Conservation (phyloP, 345 rosid species). For the Euclidium syriacum region DNA sequence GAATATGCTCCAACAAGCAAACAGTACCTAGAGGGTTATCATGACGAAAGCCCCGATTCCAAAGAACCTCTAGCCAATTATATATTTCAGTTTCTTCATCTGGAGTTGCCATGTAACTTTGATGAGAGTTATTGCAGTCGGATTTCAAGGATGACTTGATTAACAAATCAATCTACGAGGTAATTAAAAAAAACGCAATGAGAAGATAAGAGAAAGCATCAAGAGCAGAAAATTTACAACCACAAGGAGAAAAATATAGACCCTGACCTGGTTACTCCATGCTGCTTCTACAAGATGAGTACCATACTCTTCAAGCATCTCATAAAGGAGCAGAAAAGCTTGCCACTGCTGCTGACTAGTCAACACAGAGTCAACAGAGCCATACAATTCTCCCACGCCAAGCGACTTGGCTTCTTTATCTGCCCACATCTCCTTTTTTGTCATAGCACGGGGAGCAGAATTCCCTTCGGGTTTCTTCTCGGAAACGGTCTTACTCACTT, state of each 20-base stretch:
- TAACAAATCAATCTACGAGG: conserved; percentile 61
- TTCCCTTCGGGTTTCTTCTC: conserved; percentile 37
- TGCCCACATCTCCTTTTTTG: conserved; percentile 82
- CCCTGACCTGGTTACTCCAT: conserved; percentile 84
- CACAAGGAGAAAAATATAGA: conserved; percentile 1
- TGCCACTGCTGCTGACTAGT: conserved; percentile 68
- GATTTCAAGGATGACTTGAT: conserved; percentile 59
- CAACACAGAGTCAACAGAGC: conserved; percentile 41
- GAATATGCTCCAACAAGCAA: conserved; percentile 6
- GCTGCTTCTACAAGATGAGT: conserved; percentile 96
- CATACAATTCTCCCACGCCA: conserved; percentile 62
- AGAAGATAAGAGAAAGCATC: conserved; percentile 17
- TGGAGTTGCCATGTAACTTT: conserved; percentile 29
- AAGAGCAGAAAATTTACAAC: background rate
- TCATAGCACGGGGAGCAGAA: conserved; percentile 45
- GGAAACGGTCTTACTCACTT: conserved; percentile 32
- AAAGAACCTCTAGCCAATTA: conserved; percentile 77
- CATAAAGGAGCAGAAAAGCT: conserved; percentile 79
- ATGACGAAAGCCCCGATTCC: conserved; percentile 80
- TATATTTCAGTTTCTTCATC: conserved; percentile 46
- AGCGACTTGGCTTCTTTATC: conserved; percentile 86
- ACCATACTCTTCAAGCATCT: conserved; percentile 96
- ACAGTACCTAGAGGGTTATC: conserved; percentile 87
- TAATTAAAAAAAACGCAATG: conserved; percentile 13
- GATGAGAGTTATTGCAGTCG: conserved; percentile 25